Conservation (phyloP, 805 yeast genomes). For the Dipodascus albidus region DNA sequence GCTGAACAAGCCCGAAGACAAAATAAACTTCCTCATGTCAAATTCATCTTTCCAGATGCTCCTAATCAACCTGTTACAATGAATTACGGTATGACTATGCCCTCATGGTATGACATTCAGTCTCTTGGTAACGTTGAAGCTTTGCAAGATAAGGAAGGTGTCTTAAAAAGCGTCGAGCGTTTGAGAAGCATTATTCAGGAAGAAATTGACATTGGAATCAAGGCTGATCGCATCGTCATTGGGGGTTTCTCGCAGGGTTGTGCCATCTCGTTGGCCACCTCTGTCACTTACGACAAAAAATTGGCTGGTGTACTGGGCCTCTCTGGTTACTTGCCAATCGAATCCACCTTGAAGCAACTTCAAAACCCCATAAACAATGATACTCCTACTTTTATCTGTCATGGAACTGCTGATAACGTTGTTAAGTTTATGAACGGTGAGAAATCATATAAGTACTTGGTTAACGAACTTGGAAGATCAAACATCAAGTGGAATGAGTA, state of each 20-base stretch:
- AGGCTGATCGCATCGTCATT: constrained; percentile 48
- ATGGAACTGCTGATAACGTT: constrained; percentile 70
- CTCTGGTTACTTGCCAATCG: constrained; percentile 56
- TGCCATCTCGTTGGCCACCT: constrained; percentile 44
- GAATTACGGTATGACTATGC: constrained; percentile 55
- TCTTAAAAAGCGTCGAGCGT: constrained; percentile 21
- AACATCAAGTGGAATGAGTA: constrained; percentile 40
- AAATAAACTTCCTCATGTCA: constrained; percentile 40
- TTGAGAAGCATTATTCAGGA: constrained; percentile 22
- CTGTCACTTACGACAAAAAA: constrained; percentile 29
- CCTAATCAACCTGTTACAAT: constrained; percentile 60
- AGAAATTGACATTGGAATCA: constrained; percentile 25
- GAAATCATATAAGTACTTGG: constrained; percentile 34
- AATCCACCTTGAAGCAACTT: constrained; percentile 10
- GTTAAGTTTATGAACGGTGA: constrained; percentile 35
- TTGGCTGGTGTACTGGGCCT: constrained; percentile 70
- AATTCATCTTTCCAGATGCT: constrained; percentile 86
- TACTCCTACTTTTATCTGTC: constrained; percentile 81
- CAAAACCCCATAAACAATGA: constrained; percentile 33
- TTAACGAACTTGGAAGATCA: constrained; percentile 34
- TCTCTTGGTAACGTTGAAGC: constrained; percentile 25
- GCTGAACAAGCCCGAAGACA: constrained; percentile 42
- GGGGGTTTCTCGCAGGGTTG: constrained; percentile 98
- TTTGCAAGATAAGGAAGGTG: constrained; percentile 29
- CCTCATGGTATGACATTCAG: constrained; percentile 80